phyloP scores from a whole-genome alignment of 2,329 filamentous ascomycete genomes.

The Elsinoe necatrix region DNA sequence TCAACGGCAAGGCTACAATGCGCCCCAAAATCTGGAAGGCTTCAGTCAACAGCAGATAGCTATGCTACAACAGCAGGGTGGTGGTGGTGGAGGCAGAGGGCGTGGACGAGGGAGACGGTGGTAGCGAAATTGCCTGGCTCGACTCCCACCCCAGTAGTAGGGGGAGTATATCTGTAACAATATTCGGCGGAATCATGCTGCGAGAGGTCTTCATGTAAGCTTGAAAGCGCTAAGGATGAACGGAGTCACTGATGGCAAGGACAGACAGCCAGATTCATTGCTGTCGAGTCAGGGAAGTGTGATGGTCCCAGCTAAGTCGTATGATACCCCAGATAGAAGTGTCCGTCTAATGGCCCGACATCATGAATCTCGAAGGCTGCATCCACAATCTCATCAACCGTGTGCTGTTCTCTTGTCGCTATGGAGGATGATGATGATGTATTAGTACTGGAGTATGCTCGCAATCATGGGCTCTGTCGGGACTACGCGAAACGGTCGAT shows the following conservation, averaged over 20 bases:
- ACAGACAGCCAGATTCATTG: background rate
- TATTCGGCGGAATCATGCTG: background rate
- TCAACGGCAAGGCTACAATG: constrained; percentile 18
- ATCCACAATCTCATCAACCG: background rate
- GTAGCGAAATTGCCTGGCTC: background rate
- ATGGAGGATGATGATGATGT: constrained; percentile 24
- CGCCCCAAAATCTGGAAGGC: constrained; percentile 24
- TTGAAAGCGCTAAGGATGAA: background rate
- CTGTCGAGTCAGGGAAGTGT: background rate
- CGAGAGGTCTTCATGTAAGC: background rate
- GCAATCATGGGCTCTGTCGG: constrained; percentile 36
- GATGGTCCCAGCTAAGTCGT: background rate
- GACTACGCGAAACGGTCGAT: constrained; percentile 26
- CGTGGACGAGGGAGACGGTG: constrained; percentile 24
- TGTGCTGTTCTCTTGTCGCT: background rate
- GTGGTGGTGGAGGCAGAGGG: constrained; percentile 25
- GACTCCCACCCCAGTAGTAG: background rate
- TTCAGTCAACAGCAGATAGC: constrained; percentile 30
- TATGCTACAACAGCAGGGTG: constrained; percentile 28
- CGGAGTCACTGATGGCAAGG: background rate
- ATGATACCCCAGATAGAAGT: constrained; percentile 13
- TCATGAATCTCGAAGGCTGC: background rate
- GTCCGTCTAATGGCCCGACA: background rate
- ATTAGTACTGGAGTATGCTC: constrained; percentile 40
- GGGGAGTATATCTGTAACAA: background rate